A percentile compares a stretch with the other conserved stretches of the same genome.
Conservation (phyloP, 164 flowering plant genomes). For the Nymphaea colorata region DNA sequence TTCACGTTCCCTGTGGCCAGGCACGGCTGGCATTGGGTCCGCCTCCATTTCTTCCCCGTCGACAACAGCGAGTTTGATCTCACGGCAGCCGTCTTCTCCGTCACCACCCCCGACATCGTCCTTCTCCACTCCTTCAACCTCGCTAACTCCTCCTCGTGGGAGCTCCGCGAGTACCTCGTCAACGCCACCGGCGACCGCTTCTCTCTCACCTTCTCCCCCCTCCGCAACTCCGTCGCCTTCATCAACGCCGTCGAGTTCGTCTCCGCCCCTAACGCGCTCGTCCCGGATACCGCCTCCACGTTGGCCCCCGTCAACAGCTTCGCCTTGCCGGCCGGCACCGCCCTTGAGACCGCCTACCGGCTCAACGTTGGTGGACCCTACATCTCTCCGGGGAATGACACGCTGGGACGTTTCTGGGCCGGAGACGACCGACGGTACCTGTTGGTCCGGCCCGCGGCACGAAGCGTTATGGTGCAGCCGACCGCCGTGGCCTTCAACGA, state of each 20-base stretch:
- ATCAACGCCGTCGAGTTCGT: slow-evolving; percentile 68
- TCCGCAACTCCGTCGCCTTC: slow-evolving; percentile 41
- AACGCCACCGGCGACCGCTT: slow-evolving; percentile 31
- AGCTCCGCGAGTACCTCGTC: slow-evolving; percentile 45
- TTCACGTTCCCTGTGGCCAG: slow-evolving; percentile 35
- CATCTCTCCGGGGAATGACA: slow-evolving; percentile 46
- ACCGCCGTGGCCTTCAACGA: slow-evolving; percentile 28
- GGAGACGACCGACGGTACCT: slow-evolving; percentile 26
- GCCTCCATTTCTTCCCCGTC: slow-evolving; percentile 58
- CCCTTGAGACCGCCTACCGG: slow-evolving; percentile 33
- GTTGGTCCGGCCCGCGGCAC: slow-evolving; percentile 16
- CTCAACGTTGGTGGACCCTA: slow-evolving; percentile 55
- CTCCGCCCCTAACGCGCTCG: slow-evolving; percentile 49
- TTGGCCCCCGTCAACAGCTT: slow-evolving; percentile 30
- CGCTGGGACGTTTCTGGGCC: slow-evolving; percentile 49
- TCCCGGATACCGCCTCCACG: slow-evolving; percentile 27
- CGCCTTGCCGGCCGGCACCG: slow-evolving; percentile 20
- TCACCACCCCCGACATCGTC: slow-evolving; percentile 27
- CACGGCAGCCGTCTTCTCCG: slow-evolving; percentile 29
- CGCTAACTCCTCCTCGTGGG: slow-evolving; percentile 8
- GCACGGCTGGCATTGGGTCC: slow-evolving; percentile 70
- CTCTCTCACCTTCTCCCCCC: slow-evolving; percentile 31
- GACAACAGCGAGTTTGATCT: slow-evolving; percentile 27
- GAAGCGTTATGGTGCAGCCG: slow-evolving; percentile 23
- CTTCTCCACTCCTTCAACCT: slow-evolving; percentile 35